Percentiles rank a stretch among this genome's conserved stretches.
Conservation (phyloP, 2,329 filamentous ascomycete genomes). For the Plenodomus biglobosus region DNA sequence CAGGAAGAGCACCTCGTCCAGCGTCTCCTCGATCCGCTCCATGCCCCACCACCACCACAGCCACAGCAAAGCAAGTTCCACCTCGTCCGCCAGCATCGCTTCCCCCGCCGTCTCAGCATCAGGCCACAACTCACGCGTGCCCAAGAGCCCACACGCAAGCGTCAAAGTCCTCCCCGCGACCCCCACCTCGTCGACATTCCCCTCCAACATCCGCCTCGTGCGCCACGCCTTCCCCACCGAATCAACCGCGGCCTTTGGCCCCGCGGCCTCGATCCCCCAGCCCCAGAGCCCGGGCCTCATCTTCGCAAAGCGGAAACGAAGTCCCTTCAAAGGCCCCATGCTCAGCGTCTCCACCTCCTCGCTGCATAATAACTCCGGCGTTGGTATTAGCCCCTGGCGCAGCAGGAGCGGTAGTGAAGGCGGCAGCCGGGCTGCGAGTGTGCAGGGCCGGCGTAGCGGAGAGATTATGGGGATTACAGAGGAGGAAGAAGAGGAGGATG, state of each 20-base stretch:
- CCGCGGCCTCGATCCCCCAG: slow-evolving; percentile 55
- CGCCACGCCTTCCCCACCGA: slow-evolving; percentile 52
- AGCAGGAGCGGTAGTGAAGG: slow-evolving; percentile 10
- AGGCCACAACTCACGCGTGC: slow-evolving; percentile 65
- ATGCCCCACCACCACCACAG: slow-evolving; percentile 75
- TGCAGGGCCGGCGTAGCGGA: slow-evolving; percentile 67
- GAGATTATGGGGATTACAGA: slow-evolving; percentile 67
- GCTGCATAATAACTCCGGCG: slow-evolving; percentile 4
- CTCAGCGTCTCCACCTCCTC: slow-evolving; percentile 49
- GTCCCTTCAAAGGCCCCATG: slow-evolving; percentile 78
- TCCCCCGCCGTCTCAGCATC: slow-evolving; percentile 48
- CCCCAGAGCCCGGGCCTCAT: slow-evolving; percentile 64
- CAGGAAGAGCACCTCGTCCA: slow-evolving; percentile 93
- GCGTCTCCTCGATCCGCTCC: slow-evolving; percentile 87
- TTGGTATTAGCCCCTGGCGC: background rate
- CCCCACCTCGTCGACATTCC: slow-evolving; percentile 71
- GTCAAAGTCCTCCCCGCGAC: slow-evolving; percentile 95
- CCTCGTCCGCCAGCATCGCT: slow-evolving; percentile 71
- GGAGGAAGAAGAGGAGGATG: slow-evolving; percentile 47
- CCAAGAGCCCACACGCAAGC: slow-evolving; percentile 77
- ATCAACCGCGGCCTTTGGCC: slow-evolving; percentile 49
- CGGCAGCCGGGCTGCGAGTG: slow-evolving; percentile 54
- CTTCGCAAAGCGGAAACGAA: slow-evolving; percentile 80
- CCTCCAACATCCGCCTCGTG: slow-evolving; percentile 82
- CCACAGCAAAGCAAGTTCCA: slow-evolving; percentile 92